These are phyloP conservation scores for Yamadazyma buinensis DNA, from an alignment of 1,139 yeast species.

Conservation along the genomic window DNA sequence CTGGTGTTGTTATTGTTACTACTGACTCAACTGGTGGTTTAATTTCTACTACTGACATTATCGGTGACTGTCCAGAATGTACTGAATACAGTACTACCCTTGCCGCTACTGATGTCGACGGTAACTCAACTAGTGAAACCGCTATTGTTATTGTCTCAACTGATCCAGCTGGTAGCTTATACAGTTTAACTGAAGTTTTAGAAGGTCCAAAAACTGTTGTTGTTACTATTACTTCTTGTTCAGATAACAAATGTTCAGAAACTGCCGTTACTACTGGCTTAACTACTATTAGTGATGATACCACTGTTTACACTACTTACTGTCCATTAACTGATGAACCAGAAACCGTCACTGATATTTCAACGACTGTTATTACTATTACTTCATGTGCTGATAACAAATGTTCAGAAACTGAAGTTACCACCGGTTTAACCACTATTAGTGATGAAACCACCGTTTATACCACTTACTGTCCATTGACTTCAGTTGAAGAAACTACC, in stretches of 20 bases:
- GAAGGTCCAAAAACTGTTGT: conserved; percentile 20
- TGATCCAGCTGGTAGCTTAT: conserved; percentile 8
- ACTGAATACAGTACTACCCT: conserved; percentile 7
- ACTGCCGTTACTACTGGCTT: conserved; percentile 22
- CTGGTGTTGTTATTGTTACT: conserved; percentile 8
- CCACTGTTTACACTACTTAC: conserved; percentile 32
- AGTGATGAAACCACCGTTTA: conserved; percentile 30
- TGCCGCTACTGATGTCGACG: conserved; percentile 7
- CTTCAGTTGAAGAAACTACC: conserved; percentile 14
- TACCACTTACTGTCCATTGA: conserved; percentile 46
- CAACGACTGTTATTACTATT: conserved; percentile 37
- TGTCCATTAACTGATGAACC: conserved; percentile 22
- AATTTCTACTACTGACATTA: conserved; percentile 6
- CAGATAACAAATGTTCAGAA: conserved; percentile 27
- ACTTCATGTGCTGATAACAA: conserved; percentile 42
- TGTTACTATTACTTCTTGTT: conserved; percentile 47
- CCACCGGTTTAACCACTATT: conserved; percentile 37
- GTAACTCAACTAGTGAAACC: conserved; percentile 5
- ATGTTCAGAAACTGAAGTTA: conserved; percentile 26
- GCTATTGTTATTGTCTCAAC: conserved; percentile 10
- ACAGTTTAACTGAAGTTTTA: conserved; percentile 7
- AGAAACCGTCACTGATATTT: conserved; percentile 11
- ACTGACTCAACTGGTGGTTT: conserved; percentile 8
- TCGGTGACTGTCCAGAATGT: conserved; percentile 8
- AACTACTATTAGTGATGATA: conserved; percentile 20